These are phyloP conservation scores for Eucalyptus leucophloia DNA, from an alignment of 345 rosid genomes.

Conservation along the genomic window DNA sequence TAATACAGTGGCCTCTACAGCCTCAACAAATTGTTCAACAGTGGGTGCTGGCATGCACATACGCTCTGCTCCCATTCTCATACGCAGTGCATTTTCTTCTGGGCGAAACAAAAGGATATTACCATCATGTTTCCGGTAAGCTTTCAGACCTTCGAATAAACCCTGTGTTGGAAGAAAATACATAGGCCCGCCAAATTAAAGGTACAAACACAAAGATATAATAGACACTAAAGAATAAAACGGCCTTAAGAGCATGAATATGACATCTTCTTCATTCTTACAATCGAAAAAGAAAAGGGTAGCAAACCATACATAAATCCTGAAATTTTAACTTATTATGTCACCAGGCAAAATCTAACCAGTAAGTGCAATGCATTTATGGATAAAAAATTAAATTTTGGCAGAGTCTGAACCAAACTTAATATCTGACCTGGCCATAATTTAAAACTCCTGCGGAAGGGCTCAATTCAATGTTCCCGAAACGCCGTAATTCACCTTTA, in stretches of 20 bases:
- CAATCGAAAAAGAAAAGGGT: neutral
- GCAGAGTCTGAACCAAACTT: neutral
- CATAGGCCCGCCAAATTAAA: neutral
- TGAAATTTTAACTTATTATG: neutral
- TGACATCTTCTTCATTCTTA: neutral
- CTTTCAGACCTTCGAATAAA: slow-evolving; percentile 91
- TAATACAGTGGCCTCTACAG: slow-evolving; percentile 70
- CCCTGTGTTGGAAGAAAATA: slow-evolving; percentile 28
- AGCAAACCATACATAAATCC: neutral
- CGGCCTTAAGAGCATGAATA: neutral
- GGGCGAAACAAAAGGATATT: slow-evolving; percentile 78
- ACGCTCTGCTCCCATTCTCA: slow-evolving; percentile 85
- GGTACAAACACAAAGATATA: neutral
- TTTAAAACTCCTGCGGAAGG: slow-evolving; percentile 89
- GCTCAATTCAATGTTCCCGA: slow-evolving; percentile 78
- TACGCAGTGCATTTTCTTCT: slow-evolving; percentile 76
- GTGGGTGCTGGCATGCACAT: slow-evolving; percentile 97
- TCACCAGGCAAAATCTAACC: neutral
- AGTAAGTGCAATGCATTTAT: neutral
- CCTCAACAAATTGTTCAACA: slow-evolving; percentile 76
- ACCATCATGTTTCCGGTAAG: slow-evolving; percentile 70
- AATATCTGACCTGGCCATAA: slow-evolving; percentile 74
- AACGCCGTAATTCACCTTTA: slow-evolving; percentile 58
- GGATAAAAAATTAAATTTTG: neutral
- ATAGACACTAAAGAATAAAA: neutral